These are phyloP conservation scores for Ramaria sp. DNA, from an alignment of 768 basidiomycete species.

Conservation along the genomic window DNA sequence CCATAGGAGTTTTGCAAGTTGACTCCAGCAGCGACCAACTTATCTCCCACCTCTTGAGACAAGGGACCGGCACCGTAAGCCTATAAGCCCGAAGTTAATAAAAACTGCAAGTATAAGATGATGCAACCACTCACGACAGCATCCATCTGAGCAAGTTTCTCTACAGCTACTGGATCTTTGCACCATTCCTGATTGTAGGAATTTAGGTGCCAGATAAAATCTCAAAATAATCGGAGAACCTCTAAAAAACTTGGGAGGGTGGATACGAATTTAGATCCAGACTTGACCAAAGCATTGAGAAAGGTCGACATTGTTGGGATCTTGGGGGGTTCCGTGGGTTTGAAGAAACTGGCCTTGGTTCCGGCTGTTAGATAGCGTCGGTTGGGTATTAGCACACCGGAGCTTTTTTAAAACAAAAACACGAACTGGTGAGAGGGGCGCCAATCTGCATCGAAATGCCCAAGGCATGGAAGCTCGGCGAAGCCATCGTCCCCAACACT, in stretches of 20 bases:
- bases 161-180: background rate
- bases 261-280: too few species aligned
- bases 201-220: background rate
- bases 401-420: background rate
- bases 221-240: background rate
- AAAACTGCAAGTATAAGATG: background rate
- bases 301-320: too few species aligned
- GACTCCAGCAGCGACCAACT: background rate
- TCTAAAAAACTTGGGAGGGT: background rate
- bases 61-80: background rate
- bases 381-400: too few species aligned
- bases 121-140: background rate
- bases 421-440: background rate
- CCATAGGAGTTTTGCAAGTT: background rate
- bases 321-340: too few species aligned
- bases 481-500: background rate
- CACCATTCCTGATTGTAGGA: background rate
- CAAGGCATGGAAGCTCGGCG: background rate
- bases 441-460: background rate
- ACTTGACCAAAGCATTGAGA: too few species aligned
- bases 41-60: background rate
- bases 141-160: background rate
- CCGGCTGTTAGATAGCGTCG: too few species aligned
- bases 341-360: too few species aligned
- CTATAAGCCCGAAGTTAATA: background rate